Evolutionary conservation across 2,329 filamentous ascomycete species (phyloP), one percentile per base, ranked within the genome.

Genomic region (Talaromyces atroroseus): DNA sequence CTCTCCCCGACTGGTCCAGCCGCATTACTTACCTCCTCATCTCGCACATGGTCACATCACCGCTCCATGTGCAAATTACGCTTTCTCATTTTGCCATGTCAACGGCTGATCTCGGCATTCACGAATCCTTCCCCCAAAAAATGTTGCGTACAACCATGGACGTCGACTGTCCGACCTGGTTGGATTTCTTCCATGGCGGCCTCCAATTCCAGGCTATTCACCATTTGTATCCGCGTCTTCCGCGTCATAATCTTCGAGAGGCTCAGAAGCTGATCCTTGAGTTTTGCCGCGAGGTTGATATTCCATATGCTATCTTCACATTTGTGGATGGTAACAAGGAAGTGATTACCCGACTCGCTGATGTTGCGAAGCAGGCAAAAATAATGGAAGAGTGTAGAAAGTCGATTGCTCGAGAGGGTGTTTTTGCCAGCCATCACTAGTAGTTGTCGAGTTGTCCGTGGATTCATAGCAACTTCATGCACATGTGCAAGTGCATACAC

Each of bases 61-160:
- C 90, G 2, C 76, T 96, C 51, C 91, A 96, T 70, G 82, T 92
- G 11, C 91, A 96, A 70, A 95, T 96, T 69, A 95, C 90, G 0
- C 81, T 96, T 18, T 94, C 89, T 2, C 91, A 96, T 72, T 96
- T 95, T 72, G 89, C 89, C 62, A 96, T 95, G 91, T 92, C 89
- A 64, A 96, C 91, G 0, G 82, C 89, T 11, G 90, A 96, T 65
- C 79, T 96, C 12, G 92, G 92, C 0, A 84, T 88, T 1, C 79
- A 86, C 52, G 91, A 96, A 70, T 94, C 89, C 0, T 96, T 96
- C 70, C 85, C 91, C 0, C 90, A 95, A 72, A 89, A 87, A 71
- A 94, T 95, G 87, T 79, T 96, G 47, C 86, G 92, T 63, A 96
- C 91, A 1, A 95, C 91, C 12, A 95, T 96, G 90, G 90, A 95